Evolutionary conservation across 2,329 filamentous ascomycete species (phyloP), one percentile per base, ranked within the genome.

Genomic region (Fusarium siculi): DNA sequence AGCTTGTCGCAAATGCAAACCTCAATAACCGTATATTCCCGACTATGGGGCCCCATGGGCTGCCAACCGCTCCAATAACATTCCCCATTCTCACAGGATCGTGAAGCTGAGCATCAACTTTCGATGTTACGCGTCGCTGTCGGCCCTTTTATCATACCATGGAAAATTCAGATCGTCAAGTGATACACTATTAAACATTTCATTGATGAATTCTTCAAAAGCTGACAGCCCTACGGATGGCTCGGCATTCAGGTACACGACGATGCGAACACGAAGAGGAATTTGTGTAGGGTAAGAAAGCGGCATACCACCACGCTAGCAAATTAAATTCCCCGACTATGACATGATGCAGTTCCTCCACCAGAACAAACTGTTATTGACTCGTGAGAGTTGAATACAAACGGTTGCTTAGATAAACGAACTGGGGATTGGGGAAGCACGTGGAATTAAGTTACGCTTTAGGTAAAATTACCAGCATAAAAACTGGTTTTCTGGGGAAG

Each of bases 401-500:
- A 39, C 21, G 25, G 7, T 30, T 30, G 37, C n/a, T 44, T 37
- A 36, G n/a, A 42, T 54, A 15, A 42, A 40, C 34, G 25, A 11
- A 2, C 0, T 7, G 12, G 6, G 10, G 19, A 2, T 9, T 18
- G 21, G 19, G 9, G 19, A 25, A 34, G 19, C 58, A 64, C 50
- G 58, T 69, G 66, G 40, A 10, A 30, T 12, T 7, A 9, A 37
- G 19, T 28, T 23, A 30, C 25, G 15, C 8, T 30, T 21, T 28
- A 5, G 12, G 36, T 37, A 9, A 9, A 49, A n/a, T 28, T 11
- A 28, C n/a, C 7, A 37, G 40, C 23, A 49, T n/a, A 18, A 68
- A 68, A 67, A 60, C 65, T 64, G 44, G 57, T 69, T 69, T 54
- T 69, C 40, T 9, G 18, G 25, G 36, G 57, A 19, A 66, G n/a